Percentiles rank a stretch among this genome's conserved stretches.
Evolutionary conservation across 1,139 yeast genomes (phyloP).

Genomic region (Yamadazyma songkhlaensis): DNA sequence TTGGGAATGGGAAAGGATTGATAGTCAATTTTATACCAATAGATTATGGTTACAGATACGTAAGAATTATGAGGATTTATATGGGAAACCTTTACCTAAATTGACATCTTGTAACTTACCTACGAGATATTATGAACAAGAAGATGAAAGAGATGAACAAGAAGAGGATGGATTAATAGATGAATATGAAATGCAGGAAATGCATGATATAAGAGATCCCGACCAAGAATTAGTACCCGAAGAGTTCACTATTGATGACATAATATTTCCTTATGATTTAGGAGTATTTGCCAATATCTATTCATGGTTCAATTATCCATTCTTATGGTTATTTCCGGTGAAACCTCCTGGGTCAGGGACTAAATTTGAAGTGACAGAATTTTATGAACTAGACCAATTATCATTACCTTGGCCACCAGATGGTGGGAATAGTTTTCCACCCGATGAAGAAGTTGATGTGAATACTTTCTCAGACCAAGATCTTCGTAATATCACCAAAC

Average conservation of each 20-base stretch:
- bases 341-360: slow-evolving; percentile 44
- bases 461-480: slow-evolving; percentile 17
- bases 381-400: slow-evolving; percentile 54
- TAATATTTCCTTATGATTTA: slow-evolving; percentile 80
- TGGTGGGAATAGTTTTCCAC: slow-evolving; percentile 51
- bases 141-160: slow-evolving; percentile 11
- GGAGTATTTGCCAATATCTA: slow-evolving; percentile 55
- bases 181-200: not conserved
- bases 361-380: slow-evolving; percentile 54
- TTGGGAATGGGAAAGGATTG: slow-evolving; percentile 89
- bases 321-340: slow-evolving; percentile 72
- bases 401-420: slow-evolving; percentile 89
- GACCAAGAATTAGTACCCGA: slow-evolving; percentile 16
- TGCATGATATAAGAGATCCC: not conserved
- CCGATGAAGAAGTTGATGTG: slow-evolving; percentile 19
- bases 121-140: slow-evolving; percentile 18
- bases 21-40: slow-evolving; percentile 55
- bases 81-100: slow-evolving; percentile 43
- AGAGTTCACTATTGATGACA: slow-evolving; percentile 51
- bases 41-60: slow-evolving; percentile 51
- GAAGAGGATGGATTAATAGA: slow-evolving; percentile 6
- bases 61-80: slow-evolving; percentile 41
- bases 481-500: slow-evolving; percentile 15
- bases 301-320: slow-evolving; percentile 54
- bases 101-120: slow-evolving; percentile 47